Conservation (phyloP, 225 moss, liverwort and hornwort genomes). For the Polytrichum formosum region DNA sequence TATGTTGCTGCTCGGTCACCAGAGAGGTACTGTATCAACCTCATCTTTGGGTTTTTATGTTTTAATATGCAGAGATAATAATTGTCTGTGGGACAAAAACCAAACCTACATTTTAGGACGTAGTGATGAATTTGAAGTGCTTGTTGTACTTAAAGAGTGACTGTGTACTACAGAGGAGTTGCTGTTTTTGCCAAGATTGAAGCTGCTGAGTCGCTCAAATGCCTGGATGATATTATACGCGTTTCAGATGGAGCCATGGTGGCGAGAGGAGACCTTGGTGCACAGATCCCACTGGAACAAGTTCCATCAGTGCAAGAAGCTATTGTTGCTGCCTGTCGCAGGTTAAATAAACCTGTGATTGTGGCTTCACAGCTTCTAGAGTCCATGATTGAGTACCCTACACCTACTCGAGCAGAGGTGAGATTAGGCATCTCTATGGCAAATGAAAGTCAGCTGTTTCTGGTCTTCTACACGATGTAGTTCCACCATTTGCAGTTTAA, state of each 20-base stretch:
- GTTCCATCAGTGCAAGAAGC: conserved; percentile 74
- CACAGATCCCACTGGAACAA: conserved; percentile 76
- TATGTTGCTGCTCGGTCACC: conserved; percentile 79
- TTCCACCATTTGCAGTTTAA: background rate
- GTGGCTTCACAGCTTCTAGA: conserved; percentile 83
- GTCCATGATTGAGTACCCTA: conserved; percentile 89
- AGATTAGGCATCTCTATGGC: background rate
- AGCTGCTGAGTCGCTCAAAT: conserved; percentile 67
- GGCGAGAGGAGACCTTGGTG: conserved; percentile 81
- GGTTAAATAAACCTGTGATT: conserved; percentile 79
- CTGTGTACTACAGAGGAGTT: conserved; percentile 44
- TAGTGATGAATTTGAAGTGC: too few species aligned
- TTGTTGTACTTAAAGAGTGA: background rate
- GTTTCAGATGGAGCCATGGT: conserved; percentile 91
- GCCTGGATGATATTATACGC: conserved; percentile 72
- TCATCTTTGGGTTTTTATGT: background rate
- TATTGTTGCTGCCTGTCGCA: conserved; percentile 58
- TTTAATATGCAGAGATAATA: background rate
- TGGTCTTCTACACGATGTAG: too few species aligned
- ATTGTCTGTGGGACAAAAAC: too few species aligned
- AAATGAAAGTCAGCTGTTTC: background rate
- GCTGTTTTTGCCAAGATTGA: conserved; percentile 91
- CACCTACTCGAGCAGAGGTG: conserved; percentile 89
- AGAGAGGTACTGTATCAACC: conserved; percentile 32
- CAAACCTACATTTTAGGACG: too few species aligned